Conservation (phyloP, 331 rosid species). For the Dryas integrifolia region DNA sequence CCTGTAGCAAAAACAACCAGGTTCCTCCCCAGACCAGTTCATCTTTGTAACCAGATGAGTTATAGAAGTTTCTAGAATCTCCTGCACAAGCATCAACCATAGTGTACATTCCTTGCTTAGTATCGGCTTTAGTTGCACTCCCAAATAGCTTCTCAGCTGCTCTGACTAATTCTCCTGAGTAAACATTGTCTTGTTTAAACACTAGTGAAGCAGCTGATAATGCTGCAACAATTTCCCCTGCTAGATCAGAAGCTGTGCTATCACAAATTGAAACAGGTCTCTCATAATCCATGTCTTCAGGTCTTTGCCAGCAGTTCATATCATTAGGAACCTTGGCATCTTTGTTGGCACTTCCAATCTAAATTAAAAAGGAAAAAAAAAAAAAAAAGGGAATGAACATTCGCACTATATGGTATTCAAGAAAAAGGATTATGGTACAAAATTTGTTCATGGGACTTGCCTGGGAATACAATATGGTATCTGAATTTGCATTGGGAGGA, state of each 20-base stretch:
- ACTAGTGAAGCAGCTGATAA: conserved; percentile 77
- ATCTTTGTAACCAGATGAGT: conserved; percentile 59
- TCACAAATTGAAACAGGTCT: conserved; percentile 64
- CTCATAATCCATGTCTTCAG: conserved; percentile 62
- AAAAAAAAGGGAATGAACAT: not conserved
- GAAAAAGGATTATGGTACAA: conserved; percentile 1
- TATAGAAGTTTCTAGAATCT: conserved; percentile 54
- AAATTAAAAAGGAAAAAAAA: conserved; percentile 5
- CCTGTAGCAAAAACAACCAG: conserved; percentile 69
- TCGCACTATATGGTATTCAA: not conserved
- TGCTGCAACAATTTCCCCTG: conserved; percentile 72
- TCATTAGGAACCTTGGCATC: conserved; percentile 40
- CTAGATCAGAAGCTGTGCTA: conserved; percentile 67
- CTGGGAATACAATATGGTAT: conserved; percentile 59
- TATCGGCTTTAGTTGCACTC: conserved; percentile 36
- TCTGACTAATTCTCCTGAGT: conserved; percentile 42
- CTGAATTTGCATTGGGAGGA: conserved; percentile 38
- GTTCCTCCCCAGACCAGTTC: conserved; percentile 84
- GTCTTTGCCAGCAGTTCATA: conserved; percentile 68
- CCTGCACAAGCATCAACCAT: conserved; percentile 54
- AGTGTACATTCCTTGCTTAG: conserved; percentile 57
- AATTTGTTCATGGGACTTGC: conserved; percentile 34
- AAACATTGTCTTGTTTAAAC: conserved; percentile 48
- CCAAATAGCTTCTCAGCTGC: conserved; percentile 52
- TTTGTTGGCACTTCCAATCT: conserved; percentile 67